Conservation (phyloP, 169 alveolate species). For the Cryptosporidium meleagridis region DNA sequence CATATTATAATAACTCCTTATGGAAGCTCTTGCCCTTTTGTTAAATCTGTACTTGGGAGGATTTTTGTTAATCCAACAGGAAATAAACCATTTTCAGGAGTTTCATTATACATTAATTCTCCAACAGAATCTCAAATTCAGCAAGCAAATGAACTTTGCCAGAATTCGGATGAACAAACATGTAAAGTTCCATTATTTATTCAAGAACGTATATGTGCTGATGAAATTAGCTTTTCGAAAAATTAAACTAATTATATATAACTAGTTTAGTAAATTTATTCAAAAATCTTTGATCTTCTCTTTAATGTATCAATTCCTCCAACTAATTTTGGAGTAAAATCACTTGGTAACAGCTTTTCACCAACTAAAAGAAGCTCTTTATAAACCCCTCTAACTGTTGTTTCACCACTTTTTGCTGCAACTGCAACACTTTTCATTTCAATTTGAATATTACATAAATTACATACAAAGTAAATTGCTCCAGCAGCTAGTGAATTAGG, state of each 20-base stretch:
- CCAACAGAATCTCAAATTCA: conserved; percentile 45
- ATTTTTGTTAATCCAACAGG: conserved; percentile 51
- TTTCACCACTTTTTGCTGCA: conserved; percentile 75
- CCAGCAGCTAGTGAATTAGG: conserved; percentile 88
- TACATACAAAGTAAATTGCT: conserved; percentile 79
- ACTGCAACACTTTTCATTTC: conserved; percentile 73
- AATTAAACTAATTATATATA: neutral
- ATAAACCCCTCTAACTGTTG: conserved; percentile 70
- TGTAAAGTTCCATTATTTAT: conserved; percentile 28
- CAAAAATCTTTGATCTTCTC: conserved; percentile 56
- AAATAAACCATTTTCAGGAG: conserved; percentile 12
- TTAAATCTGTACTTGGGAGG: conserved; percentile 53
- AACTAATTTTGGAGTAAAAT: conserved; percentile 48
- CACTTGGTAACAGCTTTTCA: conserved; percentile 51
- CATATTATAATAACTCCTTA: conserved; percentile 32
- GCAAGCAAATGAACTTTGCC: neutral
- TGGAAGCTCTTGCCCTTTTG: conserved; percentile 14
- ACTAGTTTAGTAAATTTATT: neutral
- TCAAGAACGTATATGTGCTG: conserved; percentile 51
- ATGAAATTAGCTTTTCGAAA: conserved; percentile 3
- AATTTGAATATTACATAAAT: conserved; percentile 45
- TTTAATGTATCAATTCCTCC: conserved; percentile 71
- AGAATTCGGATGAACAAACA: neutral
- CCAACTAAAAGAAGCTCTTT: conserved; percentile 52
- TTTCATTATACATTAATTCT: conserved; percentile 24